Evolutionary conservation across 2,329 filamentous ascomycete genomes (phyloP).

Genomic region (Coniella lustricola): DNA sequence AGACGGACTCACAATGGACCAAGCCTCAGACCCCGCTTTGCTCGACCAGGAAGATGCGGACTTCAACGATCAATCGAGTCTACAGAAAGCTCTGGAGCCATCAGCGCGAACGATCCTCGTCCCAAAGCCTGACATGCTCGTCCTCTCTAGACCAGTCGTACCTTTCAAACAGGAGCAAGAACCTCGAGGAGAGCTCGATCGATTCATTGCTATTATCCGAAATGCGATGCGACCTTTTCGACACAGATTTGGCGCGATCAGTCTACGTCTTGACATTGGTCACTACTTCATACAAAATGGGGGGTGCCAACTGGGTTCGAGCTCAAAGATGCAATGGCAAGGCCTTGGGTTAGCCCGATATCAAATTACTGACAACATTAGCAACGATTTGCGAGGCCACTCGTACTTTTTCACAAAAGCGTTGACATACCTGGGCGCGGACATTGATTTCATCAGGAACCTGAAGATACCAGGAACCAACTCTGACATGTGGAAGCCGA

Average conservation of each 20-base stretch:
- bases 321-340: constrained; percentile 8
- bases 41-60: constrained; percentile 2
- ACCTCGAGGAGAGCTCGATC: neutral
- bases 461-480: constrained; percentile 2
- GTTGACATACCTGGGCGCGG: constrained; percentile 22
- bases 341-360: constrained; percentile 23
- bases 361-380: constrained; percentile 5
- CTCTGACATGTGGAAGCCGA: constrained; percentile 16
- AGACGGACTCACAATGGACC: neutral
- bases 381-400: constrained; percentile 16
- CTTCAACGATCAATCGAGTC: neutral
- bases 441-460: constrained; percentile 18
- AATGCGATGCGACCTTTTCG: constrained; percentile 4
- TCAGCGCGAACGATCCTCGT: neutral
- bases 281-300: constrained; percentile 21
- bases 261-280: constrained; percentile 24
- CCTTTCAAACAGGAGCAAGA: neutral
- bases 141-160: neutral
- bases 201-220: neutral
- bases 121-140: neutral
- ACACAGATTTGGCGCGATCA: constrained; percentile 13
- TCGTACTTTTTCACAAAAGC: constrained; percentile 24
- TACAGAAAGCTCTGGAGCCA: constrained; percentile 2
- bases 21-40: neutral
- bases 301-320: constrained; percentile 4